Evolutionary conservation across 805 yeast genomes (phyloP), one percentile per base, ranked within the genome.

Genomic region (Millerago galiae): DNA sequence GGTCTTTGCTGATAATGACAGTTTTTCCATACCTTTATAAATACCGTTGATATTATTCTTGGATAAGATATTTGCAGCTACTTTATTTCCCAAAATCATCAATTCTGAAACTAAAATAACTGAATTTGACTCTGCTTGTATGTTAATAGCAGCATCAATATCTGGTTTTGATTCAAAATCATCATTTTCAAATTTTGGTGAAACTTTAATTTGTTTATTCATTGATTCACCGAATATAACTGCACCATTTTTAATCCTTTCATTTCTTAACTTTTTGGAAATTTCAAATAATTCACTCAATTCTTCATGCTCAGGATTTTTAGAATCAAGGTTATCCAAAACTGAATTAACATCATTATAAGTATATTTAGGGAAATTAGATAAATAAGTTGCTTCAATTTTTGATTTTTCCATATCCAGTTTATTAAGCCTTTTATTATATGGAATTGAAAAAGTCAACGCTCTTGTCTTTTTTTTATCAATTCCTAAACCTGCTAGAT

Each of bases 1-100:
- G 1, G 68, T 66, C 9, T 52, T 40, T 2, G 56, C 57, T 3
- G 56, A 53, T 14, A 61, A 29, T 1, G 50, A 35, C 8, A 52
- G 37, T 5, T 26, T 25, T 8, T 48, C 44, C 54, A 65, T 56
- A 14, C 59, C 49, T 39, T 58, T 57, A 45, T 69, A 81, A 11
- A 84, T 65, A 10, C 80, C 77, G 2, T 82, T 79, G 9, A 79
- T 70, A 0, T 62, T 52, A 33, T 74, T 62, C 5, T 58, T 49
- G 2, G 48, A 34, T 13, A 81, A 74, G 50, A 67, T 72, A 2
- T 59, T 45, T 1, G 83, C 83, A 2, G 79, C 69, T 3, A 81
- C 62, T n/a, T 71, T 64, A 57, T 88, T 89, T 1, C 93, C 88
- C 35, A 76, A 63, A 18, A 90, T 73, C 99, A 91, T 91, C 38